Evolutionary conservation across 331 rosid species (phyloP).

Genomic region (Pyracantha coccinea): DNA sequence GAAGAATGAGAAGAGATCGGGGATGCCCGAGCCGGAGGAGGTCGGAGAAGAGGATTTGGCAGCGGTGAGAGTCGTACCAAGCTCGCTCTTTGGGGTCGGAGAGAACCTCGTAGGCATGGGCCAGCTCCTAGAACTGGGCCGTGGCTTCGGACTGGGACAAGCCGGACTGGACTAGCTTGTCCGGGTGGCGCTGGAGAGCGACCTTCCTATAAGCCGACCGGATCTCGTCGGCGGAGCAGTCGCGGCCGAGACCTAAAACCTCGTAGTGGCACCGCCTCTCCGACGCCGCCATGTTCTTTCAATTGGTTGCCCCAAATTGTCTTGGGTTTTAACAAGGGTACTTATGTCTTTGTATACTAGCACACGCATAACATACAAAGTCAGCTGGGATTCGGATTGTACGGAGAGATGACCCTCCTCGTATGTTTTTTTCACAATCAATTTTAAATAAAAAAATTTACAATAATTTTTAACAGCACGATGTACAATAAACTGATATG

Average conservation of each 20-base stretch:
- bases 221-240: conserved; percentile 63
- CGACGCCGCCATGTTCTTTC: conserved; percentile 36
- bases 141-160: conserved; percentile 71
- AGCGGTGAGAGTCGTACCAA: conserved; percentile 97
- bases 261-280: conserved; percentile 93
- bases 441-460: too few species aligned
- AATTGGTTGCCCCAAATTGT: background rate
- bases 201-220: conserved; percentile 66
- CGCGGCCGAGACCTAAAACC: conserved; percentile 55
- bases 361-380: too few species aligned
- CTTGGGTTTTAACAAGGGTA: background rate
- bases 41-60: conserved; percentile 83
- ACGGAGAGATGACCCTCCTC: too few species aligned
- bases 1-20: conserved; percentile 81
- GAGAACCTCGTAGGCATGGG: conserved; percentile 92
- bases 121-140: conserved; percentile 85
- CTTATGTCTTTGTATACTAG: background rate
- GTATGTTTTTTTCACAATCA: too few species aligned
- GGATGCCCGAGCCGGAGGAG: conserved; percentile 44
- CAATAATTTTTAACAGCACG: too few species aligned
- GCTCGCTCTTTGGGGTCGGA: conserved; percentile 90
- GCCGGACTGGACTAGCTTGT: conserved; percentile 82
- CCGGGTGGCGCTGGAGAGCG: conserved; percentile 93
- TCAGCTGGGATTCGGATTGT: too few species aligned
- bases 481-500: too few species aligned